A percentile compares a stretch with the other conserved stretches of the same genome.
Evolutionary conservation across 306 rosid species (phyloP).

Genomic region (Benincasa hispida): DNA sequence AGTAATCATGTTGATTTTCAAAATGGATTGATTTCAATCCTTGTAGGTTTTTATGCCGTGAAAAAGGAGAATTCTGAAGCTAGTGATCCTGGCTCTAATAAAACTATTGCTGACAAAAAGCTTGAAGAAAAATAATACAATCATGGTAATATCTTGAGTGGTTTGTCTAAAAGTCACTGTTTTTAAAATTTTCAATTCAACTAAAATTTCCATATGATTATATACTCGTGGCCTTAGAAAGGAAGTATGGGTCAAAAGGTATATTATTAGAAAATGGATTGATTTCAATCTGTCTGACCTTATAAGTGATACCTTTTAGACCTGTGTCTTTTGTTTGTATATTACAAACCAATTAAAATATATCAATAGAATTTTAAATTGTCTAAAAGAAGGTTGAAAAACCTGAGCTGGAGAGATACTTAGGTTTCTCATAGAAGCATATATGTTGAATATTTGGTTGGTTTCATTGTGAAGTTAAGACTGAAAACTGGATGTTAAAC

Average conservation of each 20-base stretch:
- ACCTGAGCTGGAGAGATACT: background rate
- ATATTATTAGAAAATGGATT: background rate
- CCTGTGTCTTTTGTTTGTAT: background rate
- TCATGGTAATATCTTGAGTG: background rate
- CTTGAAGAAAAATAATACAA: too few relatives aligned
- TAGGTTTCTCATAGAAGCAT: background rate
- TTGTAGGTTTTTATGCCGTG: too few relatives aligned
- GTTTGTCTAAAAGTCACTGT: too few relatives aligned
- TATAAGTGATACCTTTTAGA: background rate
- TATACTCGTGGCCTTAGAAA: background rate
- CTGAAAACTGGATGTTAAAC: background rate
- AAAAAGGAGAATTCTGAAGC: too few relatives aligned
- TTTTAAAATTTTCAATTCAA: too few relatives aligned
- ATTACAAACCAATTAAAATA: background rate
- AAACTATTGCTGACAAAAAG: background rate
- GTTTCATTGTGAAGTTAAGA: background rate
- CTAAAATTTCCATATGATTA: background rate
- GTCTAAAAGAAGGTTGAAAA: background rate
- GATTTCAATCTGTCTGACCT: background rate
- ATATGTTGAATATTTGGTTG: background rate
- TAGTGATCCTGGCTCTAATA: too few relatives aligned
- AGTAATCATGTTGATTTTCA: too few relatives aligned
- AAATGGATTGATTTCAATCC: too few relatives aligned
- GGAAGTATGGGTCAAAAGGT: background rate
- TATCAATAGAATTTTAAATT: background rate